Conservation (phyloP, 2,329 filamentous ascomycete genomes). For the Paraphoma sp. region DNA sequence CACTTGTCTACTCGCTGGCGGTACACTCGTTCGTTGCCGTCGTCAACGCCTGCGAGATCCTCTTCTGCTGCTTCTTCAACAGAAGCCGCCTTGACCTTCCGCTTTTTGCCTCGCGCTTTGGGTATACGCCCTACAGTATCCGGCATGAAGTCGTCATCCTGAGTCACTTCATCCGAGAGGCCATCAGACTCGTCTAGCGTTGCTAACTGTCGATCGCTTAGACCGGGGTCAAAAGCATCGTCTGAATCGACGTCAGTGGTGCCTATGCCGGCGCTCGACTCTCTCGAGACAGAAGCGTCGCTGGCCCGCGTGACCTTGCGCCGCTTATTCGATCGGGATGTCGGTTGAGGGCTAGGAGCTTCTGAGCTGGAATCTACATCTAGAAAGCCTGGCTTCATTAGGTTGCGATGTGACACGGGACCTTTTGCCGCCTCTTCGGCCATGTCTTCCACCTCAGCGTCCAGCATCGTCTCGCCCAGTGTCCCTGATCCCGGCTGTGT, state of each 20-base stretch:
- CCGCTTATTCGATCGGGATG: conserved; percentile 48
- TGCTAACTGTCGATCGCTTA: conserved; percentile 49
- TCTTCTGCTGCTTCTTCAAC: conserved; percentile 49
- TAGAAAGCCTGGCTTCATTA: conserved; percentile 57
- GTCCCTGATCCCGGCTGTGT: conserved; percentile 70
- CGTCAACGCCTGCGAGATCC: conserved; percentile 74
- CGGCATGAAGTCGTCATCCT: conserved; percentile 36
- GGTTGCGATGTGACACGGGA: conserved; percentile 55
- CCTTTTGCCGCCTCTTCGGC: conserved; percentile 52
- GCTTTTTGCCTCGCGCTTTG: conserved; percentile 42
- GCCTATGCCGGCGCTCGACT: conserved; percentile 23
- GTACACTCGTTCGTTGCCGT: conserved; percentile 86
- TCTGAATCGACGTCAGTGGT: conserved; percentile 46
- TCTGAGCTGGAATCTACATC: conserved; percentile 37
- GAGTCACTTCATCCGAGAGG: conserved; percentile 38
- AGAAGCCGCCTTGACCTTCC: conserved; percentile 25
- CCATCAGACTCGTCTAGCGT: conserved; percentile 49
- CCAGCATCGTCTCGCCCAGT: conserved; percentile 77
- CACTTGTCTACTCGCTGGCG: conserved; percentile 77
- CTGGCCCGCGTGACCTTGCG: conserved; percentile 32
- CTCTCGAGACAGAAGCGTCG: conserved; percentile 15
- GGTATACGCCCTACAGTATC: conserved; percentile 49
- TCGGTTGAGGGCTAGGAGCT: conserved; percentile 36
- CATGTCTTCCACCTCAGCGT: conserved; percentile 76
- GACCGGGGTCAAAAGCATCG: conserved; percentile 49